Percentiles rank a stretch among this genome's conserved stretches.
Conservation (phyloP, 2,329 filamentous ascomycete species). For the Aspergillus fructus region DNA sequence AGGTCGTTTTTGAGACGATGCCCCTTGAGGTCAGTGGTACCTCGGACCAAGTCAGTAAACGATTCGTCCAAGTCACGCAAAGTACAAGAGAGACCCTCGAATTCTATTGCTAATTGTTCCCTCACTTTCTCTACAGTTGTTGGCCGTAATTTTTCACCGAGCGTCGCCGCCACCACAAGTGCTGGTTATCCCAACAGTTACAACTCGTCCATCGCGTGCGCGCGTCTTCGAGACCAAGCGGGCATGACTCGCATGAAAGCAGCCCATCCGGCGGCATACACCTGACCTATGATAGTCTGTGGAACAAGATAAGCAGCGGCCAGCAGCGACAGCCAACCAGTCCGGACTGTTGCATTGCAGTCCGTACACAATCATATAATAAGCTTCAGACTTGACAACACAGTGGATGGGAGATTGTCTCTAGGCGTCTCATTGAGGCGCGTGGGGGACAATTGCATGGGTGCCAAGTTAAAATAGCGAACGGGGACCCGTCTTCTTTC, state of each 20-base stretch:
- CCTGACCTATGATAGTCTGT: not conserved
- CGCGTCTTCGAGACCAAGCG: not conserved
- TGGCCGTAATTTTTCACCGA: not conserved
- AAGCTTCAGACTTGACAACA: constrained; percentile 12
- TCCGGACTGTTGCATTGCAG: not conserved
- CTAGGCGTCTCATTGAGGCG: not conserved
- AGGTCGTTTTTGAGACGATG: not conserved
- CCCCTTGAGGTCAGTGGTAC: not conserved
- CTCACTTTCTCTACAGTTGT: not conserved
- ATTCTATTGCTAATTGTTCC: not conserved
- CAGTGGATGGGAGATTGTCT: not conserved
- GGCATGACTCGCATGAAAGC: constrained; percentile 6
- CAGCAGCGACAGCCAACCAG: constrained; percentile 10
- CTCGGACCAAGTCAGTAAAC: not conserved
- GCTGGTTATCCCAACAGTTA: not conserved
- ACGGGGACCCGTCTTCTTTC: not conserved
- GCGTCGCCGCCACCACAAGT: not conserved
- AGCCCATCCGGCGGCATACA: not conserved
- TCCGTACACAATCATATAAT: constrained; percentile 1
- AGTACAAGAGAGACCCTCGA: not conserved
- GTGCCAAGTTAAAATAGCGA: not conserved
- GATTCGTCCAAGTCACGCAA: not conserved
- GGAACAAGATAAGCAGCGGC: constrained; percentile 10
- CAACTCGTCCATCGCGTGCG: not conserved
- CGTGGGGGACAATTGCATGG: not conserved